Evolutionary conservation across 352 stramenopile genomes (phyloP), one percentile per base, ranked within the genome.

Genomic region (Elongisporangium anandrum): DNA sequence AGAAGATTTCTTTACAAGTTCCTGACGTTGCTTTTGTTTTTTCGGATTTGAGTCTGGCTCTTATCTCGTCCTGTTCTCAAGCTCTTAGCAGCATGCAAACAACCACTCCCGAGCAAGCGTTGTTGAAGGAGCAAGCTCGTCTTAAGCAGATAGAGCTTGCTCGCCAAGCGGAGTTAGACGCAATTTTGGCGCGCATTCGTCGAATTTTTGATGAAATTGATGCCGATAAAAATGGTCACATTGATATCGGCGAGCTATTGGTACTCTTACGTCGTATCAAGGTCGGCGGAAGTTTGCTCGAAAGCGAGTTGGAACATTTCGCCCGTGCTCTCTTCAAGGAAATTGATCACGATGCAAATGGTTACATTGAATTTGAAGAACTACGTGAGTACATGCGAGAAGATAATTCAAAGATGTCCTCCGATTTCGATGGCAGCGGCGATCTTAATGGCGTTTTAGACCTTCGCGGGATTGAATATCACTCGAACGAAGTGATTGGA

Each of bases 321-420:
- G 80, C 83, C 24, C 70, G 73, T 45, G 73, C 77, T 21, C 51
- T 92, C n/a, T 90, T 90, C 51, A 82, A 87, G 39, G 90, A 97
- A 56, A 98, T 98, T 60, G 94, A 98, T 63, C 93, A 95, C 57
- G 90, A 98, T 60, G 81, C 77, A 6, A 92, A 82, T 19, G 92
- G 95, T 0, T 87, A 85, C 52, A 88, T 98, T 23, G 94, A 98
- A 66, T 98, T 99, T 64, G 90, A 98, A 29, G 94, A 98, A 62
- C 95, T 99, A 53, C 72, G 97, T 20, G 84, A 88, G 17, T 92
- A 73, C 59, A 71, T 84, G 53, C 72, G 71, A 7, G 77, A 85
- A 64, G 77, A 86, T 12, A 34, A 56, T 9, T 54, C 62, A 24
- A 52, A 20, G 5, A 57, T 22, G 15, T 65, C 66, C 3, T 54